These are phyloP conservation scores for Maudiozyma pseudohumilis DNA, from an alignment of 805 yeast species.

Conservation along the genomic window DNA sequence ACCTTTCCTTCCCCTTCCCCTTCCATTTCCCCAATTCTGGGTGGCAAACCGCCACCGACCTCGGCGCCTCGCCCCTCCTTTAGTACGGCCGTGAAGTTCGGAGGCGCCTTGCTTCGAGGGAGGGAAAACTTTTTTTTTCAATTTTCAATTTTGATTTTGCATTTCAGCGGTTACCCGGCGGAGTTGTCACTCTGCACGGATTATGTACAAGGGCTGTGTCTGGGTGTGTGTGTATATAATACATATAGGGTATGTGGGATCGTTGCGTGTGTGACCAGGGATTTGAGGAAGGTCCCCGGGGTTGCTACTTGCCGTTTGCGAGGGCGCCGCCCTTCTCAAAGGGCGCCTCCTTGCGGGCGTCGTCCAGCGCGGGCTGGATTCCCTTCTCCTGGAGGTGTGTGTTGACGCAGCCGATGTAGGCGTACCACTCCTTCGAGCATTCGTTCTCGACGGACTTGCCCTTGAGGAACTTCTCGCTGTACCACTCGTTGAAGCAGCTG, in stretches of 20 bases:
- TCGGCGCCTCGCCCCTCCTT: too few relatives aligned
- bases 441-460: slow-evolving; percentile 58
- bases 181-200: background rate
- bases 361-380: slow-evolving; percentile 73
- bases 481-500: slow-evolving; percentile 91
- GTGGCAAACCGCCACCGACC: too few relatives aligned
- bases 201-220: background rate
- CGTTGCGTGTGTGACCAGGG: background rate
- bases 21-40: too few relatives aligned
- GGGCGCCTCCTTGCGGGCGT: slow-evolving; percentile 84
- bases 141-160: background rate
- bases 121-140: background rate
- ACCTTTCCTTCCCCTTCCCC: too few relatives aligned
- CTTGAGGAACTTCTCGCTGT: slow-evolving; percentile 69
- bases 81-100: too few relatives aligned
- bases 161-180: background rate
- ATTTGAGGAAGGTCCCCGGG: background rate
- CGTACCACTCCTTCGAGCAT: slow-evolving; percentile 83
- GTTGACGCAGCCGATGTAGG: slow-evolving; percentile 81
- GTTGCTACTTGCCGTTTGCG: background rate
- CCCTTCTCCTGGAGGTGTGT: slow-evolving; percentile 61
- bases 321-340: slow-evolving; percentile 59
- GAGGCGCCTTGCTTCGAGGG: too few relatives aligned
- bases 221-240: background rate
- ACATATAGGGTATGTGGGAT: background rate